These are phyloP conservation scores for Spatholobus suberectus DNA, from an alignment of 306 rosid species.

Conservation along the genomic window DNA sequence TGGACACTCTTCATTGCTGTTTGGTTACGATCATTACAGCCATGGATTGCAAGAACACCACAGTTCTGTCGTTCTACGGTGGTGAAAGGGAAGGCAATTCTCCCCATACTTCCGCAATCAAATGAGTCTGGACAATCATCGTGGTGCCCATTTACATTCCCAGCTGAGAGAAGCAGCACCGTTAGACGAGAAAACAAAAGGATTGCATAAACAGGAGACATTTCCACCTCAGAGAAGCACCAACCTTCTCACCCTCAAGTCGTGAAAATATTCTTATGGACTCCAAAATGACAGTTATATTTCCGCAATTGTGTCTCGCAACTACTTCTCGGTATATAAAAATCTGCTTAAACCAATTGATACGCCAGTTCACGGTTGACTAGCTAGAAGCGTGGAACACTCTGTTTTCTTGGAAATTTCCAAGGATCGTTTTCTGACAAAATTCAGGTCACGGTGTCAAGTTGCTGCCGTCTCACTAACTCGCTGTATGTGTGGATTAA, in stretches of 20 bases:
- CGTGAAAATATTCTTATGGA: too few species aligned
- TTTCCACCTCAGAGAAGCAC: neutral
- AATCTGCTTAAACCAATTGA: too few species aligned
- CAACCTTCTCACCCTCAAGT: too few species aligned
- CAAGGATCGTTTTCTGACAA: neutral
- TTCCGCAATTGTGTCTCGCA: too few species aligned
- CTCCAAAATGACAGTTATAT: too few species aligned
- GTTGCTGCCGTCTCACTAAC: too few species aligned
- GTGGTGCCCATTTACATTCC: neutral
- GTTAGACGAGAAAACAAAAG: neutral
- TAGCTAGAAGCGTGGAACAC: too few species aligned
- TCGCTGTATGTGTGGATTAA: too few species aligned
- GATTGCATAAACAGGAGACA: neutral
- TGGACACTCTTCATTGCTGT: neutral
- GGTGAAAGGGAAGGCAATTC: constrained; percentile 20
- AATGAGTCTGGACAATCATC: constrained; percentile 15
- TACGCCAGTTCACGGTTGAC: neutral
- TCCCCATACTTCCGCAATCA: constrained; percentile 41
- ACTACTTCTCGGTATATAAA: too few species aligned
- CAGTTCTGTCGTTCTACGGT: neutral
- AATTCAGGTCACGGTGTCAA: neutral
- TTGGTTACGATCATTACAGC: constrained; percentile 13
- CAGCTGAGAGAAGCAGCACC: neutral
- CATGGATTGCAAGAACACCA: constrained; percentile 36
- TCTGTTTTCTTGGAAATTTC: too few species aligned